Evolutionary conservation across 2,329 filamentous ascomycete genomes (phyloP), one percentile per base, ranked within the genome.

Genomic region (Hypoxylon sp.): DNA sequence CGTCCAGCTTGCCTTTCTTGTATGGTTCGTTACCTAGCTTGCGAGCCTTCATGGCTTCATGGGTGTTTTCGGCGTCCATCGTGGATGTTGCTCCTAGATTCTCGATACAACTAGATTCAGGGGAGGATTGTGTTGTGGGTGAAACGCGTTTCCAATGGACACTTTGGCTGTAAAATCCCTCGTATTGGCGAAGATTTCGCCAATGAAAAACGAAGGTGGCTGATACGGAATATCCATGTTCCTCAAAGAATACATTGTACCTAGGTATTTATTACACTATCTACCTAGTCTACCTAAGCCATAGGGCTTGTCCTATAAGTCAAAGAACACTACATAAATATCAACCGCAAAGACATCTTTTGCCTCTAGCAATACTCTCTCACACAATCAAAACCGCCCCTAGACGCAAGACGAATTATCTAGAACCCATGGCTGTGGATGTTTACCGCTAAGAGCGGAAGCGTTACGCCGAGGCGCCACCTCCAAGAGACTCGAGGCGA

Each of bases 1-100:
- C n/a, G n/a, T 30, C 43, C 13, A 70, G 45, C 14, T 41, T 49
- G 17, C 58, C 41, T 45, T 68, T 59, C 23, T 46, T 48, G 17
- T 67, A 70, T 0, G 65, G 38, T 9, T 56, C 48, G 11, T 68
- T 70, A 10, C 67, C 70, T 48, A 32, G 60, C 49, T 65, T 52
- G 23, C 65, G 60, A 36, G 41, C 48, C 23, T 55, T 17, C 30
- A 21, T n/a, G n/a, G 57, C 46, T 10, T 23, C n/a, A 17, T 34
- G 32, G 19, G 19, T 30, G 10, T 21, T 48, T 14, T 36, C 19
- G 25, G 21, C 23, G 17, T 23, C 51, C 60, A 67, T 67, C 14
- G n/a, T 57, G 41, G 5, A 51, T 17, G 13, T 14, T 36, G 41
- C 1, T 34, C n/a, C 25, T 36, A 17, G 25, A 19, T 50, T 21